These are phyloP conservation scores for Thuja plicata DNA, from an alignment of 83 land plant species.

Conservation along the genomic window DNA sequence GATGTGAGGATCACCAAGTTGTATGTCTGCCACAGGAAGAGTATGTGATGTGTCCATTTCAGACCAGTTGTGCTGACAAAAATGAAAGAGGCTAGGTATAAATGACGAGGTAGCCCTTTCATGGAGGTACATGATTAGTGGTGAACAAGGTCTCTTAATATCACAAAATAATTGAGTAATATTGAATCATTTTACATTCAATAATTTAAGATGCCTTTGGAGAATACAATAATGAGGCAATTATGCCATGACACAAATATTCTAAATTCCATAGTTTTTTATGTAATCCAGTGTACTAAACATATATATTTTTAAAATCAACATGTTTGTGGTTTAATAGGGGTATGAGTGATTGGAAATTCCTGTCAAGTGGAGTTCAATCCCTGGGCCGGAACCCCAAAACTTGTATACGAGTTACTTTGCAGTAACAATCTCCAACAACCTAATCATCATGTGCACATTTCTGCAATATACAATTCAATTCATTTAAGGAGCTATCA, in stretches of 20 bases:
- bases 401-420: not conserved
- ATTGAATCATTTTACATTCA: not conserved
- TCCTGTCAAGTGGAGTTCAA: not conserved
- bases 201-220: not conserved
- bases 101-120: not conserved
- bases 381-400: not conserved
- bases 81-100: not conserved
- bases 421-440: not conserved
- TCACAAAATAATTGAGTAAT: no score
- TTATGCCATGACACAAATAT: not conserved
- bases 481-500: not conserved
- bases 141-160: not conserved
- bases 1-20: not conserved
- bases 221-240: not conserved
- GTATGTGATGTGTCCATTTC: not conserved
- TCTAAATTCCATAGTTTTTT: not conserved
- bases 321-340: not conserved
- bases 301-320: not conserved
- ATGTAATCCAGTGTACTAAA: not conserved
- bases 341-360: not conserved
- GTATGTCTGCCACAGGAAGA: not conserved
- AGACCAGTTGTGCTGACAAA: not conserved
- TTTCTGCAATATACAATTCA: not conserved
- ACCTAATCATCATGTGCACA: not conserved
- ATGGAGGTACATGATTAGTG: not conserved